Evolutionary conservation across 352 stramenopile genomes (phyloP).

Genomic region (Pythium grandisporangium): DNA sequence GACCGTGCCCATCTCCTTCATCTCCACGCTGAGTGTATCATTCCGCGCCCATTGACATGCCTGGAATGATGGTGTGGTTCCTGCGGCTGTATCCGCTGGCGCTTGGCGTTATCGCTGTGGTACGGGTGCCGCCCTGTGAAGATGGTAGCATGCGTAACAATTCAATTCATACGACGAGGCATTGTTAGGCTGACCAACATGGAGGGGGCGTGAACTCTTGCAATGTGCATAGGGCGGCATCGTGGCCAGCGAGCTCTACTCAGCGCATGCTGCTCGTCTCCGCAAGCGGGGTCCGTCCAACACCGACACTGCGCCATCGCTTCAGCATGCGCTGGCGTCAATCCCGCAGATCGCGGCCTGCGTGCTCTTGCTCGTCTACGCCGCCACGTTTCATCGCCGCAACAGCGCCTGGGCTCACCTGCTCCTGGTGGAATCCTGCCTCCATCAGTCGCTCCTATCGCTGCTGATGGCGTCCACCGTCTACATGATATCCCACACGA

Average conservation of each 20-base stretch:
- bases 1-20: not conserved
- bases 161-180: not conserved
- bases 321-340: slow-evolving; percentile 44
- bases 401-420: slow-evolving; percentile 36
- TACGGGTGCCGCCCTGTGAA: not conserved
- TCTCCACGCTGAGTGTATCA: not conserved
- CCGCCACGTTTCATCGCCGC: slow-evolving; percentile 32
- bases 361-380: slow-evolving; percentile 51
- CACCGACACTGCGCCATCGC: slow-evolving; percentile 27
- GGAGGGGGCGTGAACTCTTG: no score
- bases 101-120: not conserved
- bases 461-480: slow-evolving; percentile 31
- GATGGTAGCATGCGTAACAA: not conserved
- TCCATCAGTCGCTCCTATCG: slow-evolving; percentile 30
- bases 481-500: slow-evolving; percentile 32
- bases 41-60: not conserved
- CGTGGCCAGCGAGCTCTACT: slow-evolving; percentile 43
- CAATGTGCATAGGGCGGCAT: slow-evolving; percentile 17
- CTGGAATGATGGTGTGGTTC: not conserved
- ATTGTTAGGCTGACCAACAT: not conserved
- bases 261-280: slow-evolving; percentile 28
- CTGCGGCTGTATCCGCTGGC: not conserved
- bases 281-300: no score
- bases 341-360: slow-evolving; percentile 29
- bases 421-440: slow-evolving; percentile 41